Conservation (phyloP, 75 land plant species). For the Sequoiadendron giganteum region DNA sequence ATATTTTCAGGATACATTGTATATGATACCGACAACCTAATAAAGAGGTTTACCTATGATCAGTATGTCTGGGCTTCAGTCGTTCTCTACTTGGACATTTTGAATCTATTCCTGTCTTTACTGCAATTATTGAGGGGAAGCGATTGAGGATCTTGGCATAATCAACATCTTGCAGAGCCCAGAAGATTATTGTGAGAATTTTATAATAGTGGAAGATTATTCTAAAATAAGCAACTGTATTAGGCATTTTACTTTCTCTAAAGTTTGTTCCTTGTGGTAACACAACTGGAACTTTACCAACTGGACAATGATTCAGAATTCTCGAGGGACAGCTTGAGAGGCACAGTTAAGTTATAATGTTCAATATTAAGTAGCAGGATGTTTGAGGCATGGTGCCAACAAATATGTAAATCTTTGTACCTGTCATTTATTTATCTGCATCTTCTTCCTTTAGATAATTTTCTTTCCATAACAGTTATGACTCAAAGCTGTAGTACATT, state of each 20-base stretch:
- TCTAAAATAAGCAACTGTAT: neutral
- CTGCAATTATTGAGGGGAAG: constrained; percentile 53
- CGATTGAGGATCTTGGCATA: neutral
- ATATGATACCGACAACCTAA: constrained; percentile 86
- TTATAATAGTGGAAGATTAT: neutral
- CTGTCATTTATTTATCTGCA: neutral
- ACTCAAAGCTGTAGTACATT: neutral
- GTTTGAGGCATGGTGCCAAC: neutral
- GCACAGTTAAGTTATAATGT: neutral
- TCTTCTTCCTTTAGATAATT: neutral
- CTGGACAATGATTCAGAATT: neutral
- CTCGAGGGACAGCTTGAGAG: neutral
- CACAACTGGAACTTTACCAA: neutral
- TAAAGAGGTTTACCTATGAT: constrained; percentile 85
- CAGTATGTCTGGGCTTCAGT: constrained; percentile 93
- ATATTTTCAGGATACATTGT: constrained; percentile 84
- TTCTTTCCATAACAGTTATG: neutral
- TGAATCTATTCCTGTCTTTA: constrained; percentile 79
- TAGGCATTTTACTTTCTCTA: neutral
- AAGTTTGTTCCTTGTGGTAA: neutral
- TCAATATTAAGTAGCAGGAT: neutral
- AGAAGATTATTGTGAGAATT: neutral
- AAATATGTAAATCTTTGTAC: neutral
- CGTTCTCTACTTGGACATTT: constrained; percentile 84
- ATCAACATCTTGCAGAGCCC: neutral